A percentile compares a stretch with the other conserved stretches of the same genome.
phyloP scores from a whole-genome alignment of 768 basidiomycete species.

The Auricularia sp. region DNA sequence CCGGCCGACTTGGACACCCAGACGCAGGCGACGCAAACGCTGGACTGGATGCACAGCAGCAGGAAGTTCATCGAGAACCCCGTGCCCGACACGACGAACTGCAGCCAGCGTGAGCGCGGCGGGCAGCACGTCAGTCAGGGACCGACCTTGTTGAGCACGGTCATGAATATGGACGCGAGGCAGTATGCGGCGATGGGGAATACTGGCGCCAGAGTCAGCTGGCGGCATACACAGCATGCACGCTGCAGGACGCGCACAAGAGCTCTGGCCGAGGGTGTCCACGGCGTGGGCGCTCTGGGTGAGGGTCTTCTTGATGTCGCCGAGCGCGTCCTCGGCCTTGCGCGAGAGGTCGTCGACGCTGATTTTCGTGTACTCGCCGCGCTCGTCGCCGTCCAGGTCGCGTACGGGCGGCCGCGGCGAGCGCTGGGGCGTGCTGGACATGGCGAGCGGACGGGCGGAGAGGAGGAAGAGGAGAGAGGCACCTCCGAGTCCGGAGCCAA shows the following conservation, averaged over 20 bases:
- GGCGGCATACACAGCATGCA: not conserved
- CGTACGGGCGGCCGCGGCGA: not conserved
- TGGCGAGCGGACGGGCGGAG: not conserved
- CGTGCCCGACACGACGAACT: conserved; percentile 92
- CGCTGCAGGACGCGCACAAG: not conserved
- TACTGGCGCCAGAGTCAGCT: conserved; percentile 31
- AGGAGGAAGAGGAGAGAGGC: not conserved
- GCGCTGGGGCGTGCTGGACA: not conserved
- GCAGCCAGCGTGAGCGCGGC: too few species aligned
- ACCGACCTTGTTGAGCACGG: conserved; percentile 86
- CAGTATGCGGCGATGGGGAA: conserved; percentile 85
- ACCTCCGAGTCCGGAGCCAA: not conserved
- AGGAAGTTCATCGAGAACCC: conserved; percentile 97
- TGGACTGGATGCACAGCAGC: conserved; percentile 80
- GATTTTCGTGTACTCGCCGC: conserved; percentile 4
- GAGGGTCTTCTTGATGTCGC: not conserved
- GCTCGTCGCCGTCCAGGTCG: conserved; percentile 4
- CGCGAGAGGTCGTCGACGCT: not conserved
- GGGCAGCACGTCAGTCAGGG: not conserved
- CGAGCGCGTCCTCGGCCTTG: not conserved
- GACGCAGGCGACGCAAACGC: conserved; percentile 79
- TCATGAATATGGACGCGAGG: conserved; percentile 90
- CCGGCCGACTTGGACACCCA: conserved; percentile 58
- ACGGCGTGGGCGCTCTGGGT: not conserved
- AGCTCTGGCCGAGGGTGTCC: not conserved